Evolutionary conservation across 2,329 filamentous ascomycete genomes (phyloP).

Genomic region (Fusarium anguioides): DNA sequence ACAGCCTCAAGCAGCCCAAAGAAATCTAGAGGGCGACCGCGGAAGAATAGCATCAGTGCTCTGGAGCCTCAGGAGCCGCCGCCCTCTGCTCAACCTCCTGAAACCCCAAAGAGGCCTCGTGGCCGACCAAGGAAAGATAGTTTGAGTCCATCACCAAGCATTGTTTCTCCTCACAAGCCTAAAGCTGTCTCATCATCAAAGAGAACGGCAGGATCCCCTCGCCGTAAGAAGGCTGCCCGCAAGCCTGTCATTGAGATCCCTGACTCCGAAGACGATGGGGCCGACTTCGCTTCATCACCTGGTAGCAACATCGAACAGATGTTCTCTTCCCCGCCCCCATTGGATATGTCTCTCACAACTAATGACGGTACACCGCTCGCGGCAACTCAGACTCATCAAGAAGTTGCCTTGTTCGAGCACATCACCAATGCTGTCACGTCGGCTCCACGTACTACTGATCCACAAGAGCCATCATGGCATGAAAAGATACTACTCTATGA

Average conservation of each 20-base stretch:
- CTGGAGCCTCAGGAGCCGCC: conserved; percentile 49
- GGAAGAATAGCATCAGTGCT: conserved; percentile 45
- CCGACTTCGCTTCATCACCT: conserved; percentile 47
- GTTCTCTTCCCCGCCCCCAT: conserved; percentile 57
- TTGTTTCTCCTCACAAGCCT: conserved; percentile 11
- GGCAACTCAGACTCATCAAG: conserved; percentile 54
- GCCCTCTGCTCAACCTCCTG: conserved; percentile 49
- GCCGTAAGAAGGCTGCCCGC: conserved; percentile 22
- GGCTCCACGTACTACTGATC: conserved; percentile 62
- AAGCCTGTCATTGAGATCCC: conserved; percentile 58
- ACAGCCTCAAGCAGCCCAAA: conserved; percentile 16
- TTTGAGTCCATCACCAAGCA: conserved; percentile 3
- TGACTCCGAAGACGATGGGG: conserved; percentile 60
- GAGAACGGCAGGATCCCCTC: conserved; percentile 23
- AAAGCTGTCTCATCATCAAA: conserved; percentile 20
- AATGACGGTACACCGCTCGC: conserved; percentile 58
- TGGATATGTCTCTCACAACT: conserved; percentile 58
- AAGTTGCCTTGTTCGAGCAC: conserved; percentile 59
- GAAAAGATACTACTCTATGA: conserved; percentile 96
- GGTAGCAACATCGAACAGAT: conserved; percentile 51
- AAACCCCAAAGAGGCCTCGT: conserved; percentile 52
- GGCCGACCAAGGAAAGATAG: conserved; percentile 56
- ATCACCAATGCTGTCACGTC: conserved; percentile 67
- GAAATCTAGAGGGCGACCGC: conserved; percentile 51
- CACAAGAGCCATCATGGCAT: conserved; percentile 75